Conservation (phyloP, 306 rosid genomes). For the Begonia peltatifolia region DNA sequence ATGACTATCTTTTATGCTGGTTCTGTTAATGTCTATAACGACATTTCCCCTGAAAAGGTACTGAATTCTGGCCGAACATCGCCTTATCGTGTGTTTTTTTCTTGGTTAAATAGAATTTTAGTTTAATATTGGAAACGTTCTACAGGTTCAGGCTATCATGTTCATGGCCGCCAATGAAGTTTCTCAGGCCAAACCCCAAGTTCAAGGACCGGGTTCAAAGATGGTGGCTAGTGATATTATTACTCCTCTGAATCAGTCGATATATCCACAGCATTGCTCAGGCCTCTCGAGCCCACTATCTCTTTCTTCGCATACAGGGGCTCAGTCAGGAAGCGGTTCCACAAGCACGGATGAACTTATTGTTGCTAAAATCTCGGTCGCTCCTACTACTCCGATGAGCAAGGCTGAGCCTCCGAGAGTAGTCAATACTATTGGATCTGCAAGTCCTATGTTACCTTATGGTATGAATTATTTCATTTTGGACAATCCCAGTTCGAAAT, state of each 20-base stretch:
- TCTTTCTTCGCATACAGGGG: slow-evolving; percentile 54
- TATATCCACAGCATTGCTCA: slow-evolving; percentile 24
- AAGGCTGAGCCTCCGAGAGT: slow-evolving; percentile 42
- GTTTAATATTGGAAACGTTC: slow-evolving; percentile 7
- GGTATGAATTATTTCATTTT: slow-evolving; percentile 26
- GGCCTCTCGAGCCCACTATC: slow-evolving; percentile 63
- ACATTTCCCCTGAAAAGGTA: slow-evolving; percentile 77
- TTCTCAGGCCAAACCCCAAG: slow-evolving; percentile 32
- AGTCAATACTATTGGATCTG: slow-evolving; percentile 15
- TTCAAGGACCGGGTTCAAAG: slow-evolving; percentile 31
- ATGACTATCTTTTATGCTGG: slow-evolving; percentile 85
- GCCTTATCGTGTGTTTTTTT: not conserved
- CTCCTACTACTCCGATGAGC: slow-evolving; percentile 34
- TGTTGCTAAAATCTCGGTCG: slow-evolving; percentile 37
- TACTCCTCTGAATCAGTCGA: slow-evolving; percentile 25
- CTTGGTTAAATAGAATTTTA: not conserved
- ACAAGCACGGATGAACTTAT: slow-evolving; percentile 60
- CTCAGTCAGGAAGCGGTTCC: slow-evolving; percentile 71
- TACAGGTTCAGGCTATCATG: slow-evolving; percentile 86
- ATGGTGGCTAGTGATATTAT: slow-evolving; percentile 28
- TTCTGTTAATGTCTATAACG: slow-evolving; percentile 56
- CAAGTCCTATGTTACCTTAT: slow-evolving; percentile 44
- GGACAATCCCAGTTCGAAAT: not conserved
- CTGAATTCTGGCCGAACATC: slow-evolving; percentile 7
- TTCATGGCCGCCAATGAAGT: slow-evolving; percentile 49